Evolutionary conservation across 176 grass and related monocot species (phyloP), one percentile per base, ranked within the genome.

Genomic region (Ananas comosus): DNA sequence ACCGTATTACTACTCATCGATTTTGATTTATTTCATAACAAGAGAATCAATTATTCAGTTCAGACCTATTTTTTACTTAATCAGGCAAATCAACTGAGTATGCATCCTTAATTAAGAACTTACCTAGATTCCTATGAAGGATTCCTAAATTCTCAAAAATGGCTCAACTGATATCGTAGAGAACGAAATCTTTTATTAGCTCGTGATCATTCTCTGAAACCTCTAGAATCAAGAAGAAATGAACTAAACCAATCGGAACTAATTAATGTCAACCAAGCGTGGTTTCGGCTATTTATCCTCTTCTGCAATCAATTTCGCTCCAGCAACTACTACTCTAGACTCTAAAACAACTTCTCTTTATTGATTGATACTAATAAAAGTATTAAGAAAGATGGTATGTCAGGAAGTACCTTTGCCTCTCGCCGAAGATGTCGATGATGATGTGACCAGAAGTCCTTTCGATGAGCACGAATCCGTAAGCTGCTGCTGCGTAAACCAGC

Each of bases 401-500:
- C 16, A 17, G 18, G 54, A 7, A 58, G 42, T 83, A 97, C 94
- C 94, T 88, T 49, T 86, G 89, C 61, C 77, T 89, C 52, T 65
- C 28, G 25, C 94, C 94, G 29, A 99, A 72, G n/a, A 93, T 78
- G 74, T 99, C 84, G 50, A 99, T 17, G 74, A 73, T 50, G 63
- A 99, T 83, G 84, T 99, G 87, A 0, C 94, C 94, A 28, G 89
- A 99, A 64, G 82, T 99, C 67, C 94, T 86, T 69, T 99, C 84
- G 1, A 99, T 64, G 18, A 99, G 84, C 66, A 73, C 70, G 74
- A 90, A 80, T 19, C 94, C 94, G 47, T 99, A 90, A 51, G 94
- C 83, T 1, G 94, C 89, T 0, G 94, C 94, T 2, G 94, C 89
- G 65, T 99, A 93, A 13, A 93, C 94, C 71, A 99, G 74, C 22